Percentiles rank a stretch among this genome's conserved stretches.
These are phyloP conservation scores for Oryza punctata DNA, from an alignment of 176 grass and related monocot genomes.

Conservation along the genomic window DNA sequence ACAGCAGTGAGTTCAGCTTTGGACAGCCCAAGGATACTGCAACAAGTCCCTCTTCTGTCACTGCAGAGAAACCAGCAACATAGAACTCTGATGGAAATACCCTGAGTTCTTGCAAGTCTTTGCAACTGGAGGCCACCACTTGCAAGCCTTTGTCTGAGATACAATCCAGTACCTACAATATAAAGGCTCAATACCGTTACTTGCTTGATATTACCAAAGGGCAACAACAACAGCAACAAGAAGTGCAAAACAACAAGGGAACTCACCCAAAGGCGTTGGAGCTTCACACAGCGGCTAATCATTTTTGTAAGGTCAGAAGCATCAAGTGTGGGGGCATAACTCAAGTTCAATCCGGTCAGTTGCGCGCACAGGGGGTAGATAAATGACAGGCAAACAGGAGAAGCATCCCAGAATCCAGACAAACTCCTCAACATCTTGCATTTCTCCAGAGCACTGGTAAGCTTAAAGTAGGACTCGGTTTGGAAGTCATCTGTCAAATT, in stretches of 20 bases:
- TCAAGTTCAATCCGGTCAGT: slow-evolving; percentile 78
- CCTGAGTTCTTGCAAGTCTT: slow-evolving; percentile 84
- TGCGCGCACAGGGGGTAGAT: slow-evolving; percentile 62
- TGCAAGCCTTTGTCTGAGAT: slow-evolving; percentile 81
- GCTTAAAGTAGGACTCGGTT: slow-evolving; percentile 42
- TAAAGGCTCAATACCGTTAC: slow-evolving; percentile 9
- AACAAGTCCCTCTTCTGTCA: slow-evolving; percentile 81
- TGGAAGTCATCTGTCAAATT: slow-evolving; percentile 55
- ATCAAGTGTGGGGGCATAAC: slow-evolving; percentile 69
- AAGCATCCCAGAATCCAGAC: slow-evolving; percentile 84
- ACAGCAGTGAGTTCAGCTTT: slow-evolving; percentile 71
- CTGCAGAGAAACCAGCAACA: slow-evolving; percentile 50
- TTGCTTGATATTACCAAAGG: not conserved
- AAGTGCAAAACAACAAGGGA: slow-evolving; percentile 6
- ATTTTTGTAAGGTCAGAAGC: slow-evolving; percentile 60
- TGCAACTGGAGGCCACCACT: slow-evolving; percentile 73
- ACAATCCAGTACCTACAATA: slow-evolving; percentile 69
- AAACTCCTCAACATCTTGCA: slow-evolving; percentile 74
- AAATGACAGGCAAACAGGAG: slow-evolving; percentile 45
- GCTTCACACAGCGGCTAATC: slow-evolving; percentile 67
- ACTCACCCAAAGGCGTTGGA: slow-evolving; percentile 89
- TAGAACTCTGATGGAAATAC: slow-evolving; percentile 72
- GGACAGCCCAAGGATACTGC: slow-evolving; percentile 80
- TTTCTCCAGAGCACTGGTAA: slow-evolving; percentile 54
- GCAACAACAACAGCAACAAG: not conserved